Percentiles rank a stretch among this genome's conserved stretches.
Conservation (phyloP, 176 grass and related monocot species). For the Pontederia paniculata region DNA sequence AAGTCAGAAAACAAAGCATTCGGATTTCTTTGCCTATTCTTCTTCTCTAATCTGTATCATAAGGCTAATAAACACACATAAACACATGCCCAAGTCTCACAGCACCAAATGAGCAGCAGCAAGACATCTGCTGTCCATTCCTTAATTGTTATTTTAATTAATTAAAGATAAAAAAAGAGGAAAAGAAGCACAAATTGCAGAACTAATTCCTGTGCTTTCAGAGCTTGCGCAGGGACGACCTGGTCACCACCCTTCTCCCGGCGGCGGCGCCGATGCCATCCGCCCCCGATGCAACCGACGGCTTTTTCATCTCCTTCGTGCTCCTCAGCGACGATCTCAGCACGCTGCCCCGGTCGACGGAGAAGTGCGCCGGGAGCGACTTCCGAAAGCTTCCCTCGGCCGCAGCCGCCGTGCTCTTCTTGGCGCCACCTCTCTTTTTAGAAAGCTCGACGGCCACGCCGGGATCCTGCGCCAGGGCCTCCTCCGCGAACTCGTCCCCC, state of each 20-base stretch:
- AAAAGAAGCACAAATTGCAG: too few relatives aligned
- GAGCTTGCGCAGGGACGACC: background rate
- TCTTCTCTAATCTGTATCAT: too few relatives aligned
- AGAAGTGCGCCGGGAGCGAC: slow-evolving; percentile 23
- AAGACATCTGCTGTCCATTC: too few relatives aligned
- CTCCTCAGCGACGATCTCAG: slow-evolving; percentile 45
- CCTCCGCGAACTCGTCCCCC: slow-evolving; percentile 21
- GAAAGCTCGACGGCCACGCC: slow-evolving; percentile 56
- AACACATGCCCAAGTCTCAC: too few relatives aligned
- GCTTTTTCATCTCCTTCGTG: slow-evolving; percentile 76
- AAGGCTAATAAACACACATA: too few relatives aligned
- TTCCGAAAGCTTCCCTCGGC: background rate
- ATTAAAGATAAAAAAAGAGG: too few relatives aligned
- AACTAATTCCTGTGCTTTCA: background rate
- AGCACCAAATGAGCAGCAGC: too few relatives aligned
- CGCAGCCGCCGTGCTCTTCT: slow-evolving; percentile 21
- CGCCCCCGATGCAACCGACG: background rate
- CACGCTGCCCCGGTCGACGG: slow-evolving; percentile 11
- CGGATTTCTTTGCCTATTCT: too few relatives aligned
- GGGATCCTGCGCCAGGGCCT: slow-evolving; percentile 40
- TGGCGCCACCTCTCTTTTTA: slow-evolving; percentile 32
- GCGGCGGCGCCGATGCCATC: background rate
- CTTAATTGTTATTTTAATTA: too few relatives aligned
- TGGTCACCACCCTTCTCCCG: background rate
- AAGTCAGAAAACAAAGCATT: too few relatives aligned